Percentiles rank a stretch among this genome's conserved stretches.
Evolutionary conservation across 257 asterid species (phyloP).

Genomic region (Petunia secreta): DNA sequence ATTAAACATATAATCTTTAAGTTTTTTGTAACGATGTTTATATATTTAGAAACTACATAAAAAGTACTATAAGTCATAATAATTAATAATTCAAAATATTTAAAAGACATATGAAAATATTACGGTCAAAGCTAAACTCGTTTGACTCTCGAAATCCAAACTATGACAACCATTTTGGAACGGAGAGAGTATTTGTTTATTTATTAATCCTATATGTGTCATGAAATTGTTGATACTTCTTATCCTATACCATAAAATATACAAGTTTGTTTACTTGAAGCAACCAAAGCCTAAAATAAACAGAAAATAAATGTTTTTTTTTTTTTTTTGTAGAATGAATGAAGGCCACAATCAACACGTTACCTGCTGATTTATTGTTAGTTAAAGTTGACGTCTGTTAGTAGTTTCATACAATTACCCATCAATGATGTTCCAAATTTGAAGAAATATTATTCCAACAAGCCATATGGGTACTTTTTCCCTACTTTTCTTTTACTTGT

Average conservation of each 20-base stretch:
- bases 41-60: too few relatives aligned
- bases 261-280: background rate
- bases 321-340: background rate
- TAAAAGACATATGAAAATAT: too few relatives aligned
- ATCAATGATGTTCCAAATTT: background rate
- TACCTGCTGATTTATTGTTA: too few relatives aligned
- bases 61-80: too few relatives aligned
- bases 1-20: too few relatives aligned
- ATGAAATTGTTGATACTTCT: background rate
- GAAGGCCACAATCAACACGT: background rate
- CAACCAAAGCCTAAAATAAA: background rate
- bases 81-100: too few relatives aligned
- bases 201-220: too few relatives aligned
- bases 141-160: too few relatives aligned
- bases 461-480: background rate
- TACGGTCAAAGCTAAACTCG: too few relatives aligned
- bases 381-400: slow-evolving; percentile 4
- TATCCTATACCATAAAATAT: background rate
- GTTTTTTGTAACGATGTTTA: too few relatives aligned
- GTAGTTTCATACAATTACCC: background rate
- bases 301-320: background rate
- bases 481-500: background rate
- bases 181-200: too few relatives aligned
- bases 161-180: too few relatives aligned
- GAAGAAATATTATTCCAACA: slow-evolving; percentile 12